Base-by-base conservation (phyloP, 2,329 filamentous ascomycete species). In the Neurospora crassa region DNA sequence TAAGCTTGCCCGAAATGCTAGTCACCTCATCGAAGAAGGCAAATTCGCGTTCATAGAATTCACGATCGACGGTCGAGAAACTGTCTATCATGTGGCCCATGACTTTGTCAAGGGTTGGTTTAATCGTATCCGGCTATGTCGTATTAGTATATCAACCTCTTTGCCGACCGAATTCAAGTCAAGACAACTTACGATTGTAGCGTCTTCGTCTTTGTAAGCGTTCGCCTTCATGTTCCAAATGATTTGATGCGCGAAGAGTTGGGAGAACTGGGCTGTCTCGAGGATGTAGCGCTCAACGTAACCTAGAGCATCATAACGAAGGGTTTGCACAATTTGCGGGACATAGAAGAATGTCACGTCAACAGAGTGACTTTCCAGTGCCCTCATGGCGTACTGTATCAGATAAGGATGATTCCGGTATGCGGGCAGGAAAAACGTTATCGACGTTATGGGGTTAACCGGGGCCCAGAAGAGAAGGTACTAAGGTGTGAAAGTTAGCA, bases 211-310 rank as follows among this genome's bases (percentile, higher is more conserved):
- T 80, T 97, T 99, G 86, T 92, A 99, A 1, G 94, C 92, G 80
- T 99, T 99, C 41, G 96, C 96, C 80, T 98, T 99, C 91, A 99
- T 99, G 80, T 99, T 99, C 96, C 96, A 99, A 79, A 99, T 99
- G 75, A 99, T 98, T 78, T 99, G 96, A 80, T 99, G 96, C 2
- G 96, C 95, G 81, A 99, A 99, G 10, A 98, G 84, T 80, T 98
- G 96, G n/a, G 96, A 98, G 78, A 97, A 94, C 77, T 96, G 95
- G 1, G 94, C 96, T 0, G 96, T 97, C 82, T 99, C 96, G 18
- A 98, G 86, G 70, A 99, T 98, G 78, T 97, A 99, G 67, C 95
- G 89, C 81, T 97, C 94, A 2, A 97, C 94, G 78, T 99, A 99
- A 71, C 96, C 96, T 34, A 99, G 85, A 14, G 87, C 88, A 84